Evolutionary conservation across 1,284 basidiomycete genomes (phyloP), one percentile per base, ranked within the genome.

Genomic region (Phenoliferia sp.): DNA sequence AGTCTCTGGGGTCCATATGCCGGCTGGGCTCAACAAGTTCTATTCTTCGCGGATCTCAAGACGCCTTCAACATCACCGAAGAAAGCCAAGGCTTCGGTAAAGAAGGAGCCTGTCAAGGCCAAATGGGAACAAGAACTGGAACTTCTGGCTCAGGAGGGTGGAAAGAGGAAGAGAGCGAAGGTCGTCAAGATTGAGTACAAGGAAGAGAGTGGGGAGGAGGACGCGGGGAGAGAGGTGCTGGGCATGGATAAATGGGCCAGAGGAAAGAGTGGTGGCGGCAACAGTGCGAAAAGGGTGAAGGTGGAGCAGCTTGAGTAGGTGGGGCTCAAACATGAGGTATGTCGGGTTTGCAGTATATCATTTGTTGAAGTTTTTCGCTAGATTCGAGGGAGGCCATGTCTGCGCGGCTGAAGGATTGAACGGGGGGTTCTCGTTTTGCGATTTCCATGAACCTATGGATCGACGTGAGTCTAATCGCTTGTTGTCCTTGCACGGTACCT

Each of bases 1-100:
- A 77, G 80, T 1, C 82, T 87, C 1, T 95, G 92, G 92, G 77
- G 75, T 29, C 83, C 87, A 1, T 87, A 90, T 76, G 92, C 92
- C 6, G 94, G 94, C 6, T 95, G 93, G 93, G 90, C 90, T 0
- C 94, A 97, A 78, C 89, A 90, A 2, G 92, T 94, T 16, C 76
- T 85, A 7, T 85, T 85, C 77, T 84, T 84, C 3, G 81, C 84
- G 6, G 84, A 85, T 65, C 76, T 85, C 36, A 84, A 83, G 66
- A 3, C 19, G 28, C 17, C 60, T 5, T 39, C 63, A 26, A 58
- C 62, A 7, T 57, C 19, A 7, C 48, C n/a, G 36, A 48, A 22
- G 70, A 62, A 57, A 35, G 31, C 52, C 28, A 29, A 29, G 19
- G 26, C 33, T 19, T 9, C n/a, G 16, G 36, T 28, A n/a, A 29